Conservation (phyloP, 257 asterid species). For the Capsicum baccatum region DNA sequence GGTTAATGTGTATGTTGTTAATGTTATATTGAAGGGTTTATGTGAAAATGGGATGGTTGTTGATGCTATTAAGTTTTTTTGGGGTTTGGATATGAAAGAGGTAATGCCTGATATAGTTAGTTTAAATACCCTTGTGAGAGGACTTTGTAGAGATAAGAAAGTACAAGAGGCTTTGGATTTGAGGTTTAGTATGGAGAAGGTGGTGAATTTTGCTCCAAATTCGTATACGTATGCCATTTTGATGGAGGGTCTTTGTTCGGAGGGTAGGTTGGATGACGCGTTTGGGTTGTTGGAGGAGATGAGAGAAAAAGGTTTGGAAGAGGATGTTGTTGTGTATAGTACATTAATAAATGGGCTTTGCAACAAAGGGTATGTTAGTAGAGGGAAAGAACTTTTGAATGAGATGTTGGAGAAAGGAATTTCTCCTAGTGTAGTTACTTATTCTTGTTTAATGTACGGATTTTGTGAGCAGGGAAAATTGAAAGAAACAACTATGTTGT, state of each 20-base stretch:
- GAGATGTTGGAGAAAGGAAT: conserved; percentile 64
- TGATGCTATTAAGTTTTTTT: conserved; percentile 52
- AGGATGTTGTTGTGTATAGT: conserved; percentile 49
- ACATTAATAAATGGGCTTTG: conserved; percentile 62
- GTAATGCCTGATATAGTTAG: conserved; percentile 55
- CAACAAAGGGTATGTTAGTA: conserved; percentile 48
- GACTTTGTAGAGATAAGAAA: conserved; percentile 63
- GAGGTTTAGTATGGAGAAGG: conserved; percentile 61
- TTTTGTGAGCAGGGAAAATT: conserved; percentile 61
- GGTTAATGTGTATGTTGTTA: conserved; percentile 48
- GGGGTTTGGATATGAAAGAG: conserved; percentile 47
- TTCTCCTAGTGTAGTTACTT: conserved; percentile 55
- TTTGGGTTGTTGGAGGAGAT: conserved; percentile 56
- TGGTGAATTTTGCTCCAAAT: conserved; percentile 46
- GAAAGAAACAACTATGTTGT: conserved; percentile 53
- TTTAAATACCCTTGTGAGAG: conserved; percentile 64
- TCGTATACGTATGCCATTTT: conserved; percentile 53
- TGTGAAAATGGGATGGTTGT: conserved; percentile 53
- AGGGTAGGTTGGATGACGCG: conserved; percentile 52
- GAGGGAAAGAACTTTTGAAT: conserved; percentile 54
- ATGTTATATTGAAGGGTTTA: conserved; percentile 61
- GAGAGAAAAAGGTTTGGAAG: conserved; percentile 54
- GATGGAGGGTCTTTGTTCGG: conserved; percentile 55
- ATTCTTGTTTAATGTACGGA: conserved; percentile 63
- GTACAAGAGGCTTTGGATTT: conserved; percentile 53